These are phyloP conservation scores for Paramecium bursaria DNA, from an alignment of 73 alveolate genomes.

Conservation along the genomic window DNA sequence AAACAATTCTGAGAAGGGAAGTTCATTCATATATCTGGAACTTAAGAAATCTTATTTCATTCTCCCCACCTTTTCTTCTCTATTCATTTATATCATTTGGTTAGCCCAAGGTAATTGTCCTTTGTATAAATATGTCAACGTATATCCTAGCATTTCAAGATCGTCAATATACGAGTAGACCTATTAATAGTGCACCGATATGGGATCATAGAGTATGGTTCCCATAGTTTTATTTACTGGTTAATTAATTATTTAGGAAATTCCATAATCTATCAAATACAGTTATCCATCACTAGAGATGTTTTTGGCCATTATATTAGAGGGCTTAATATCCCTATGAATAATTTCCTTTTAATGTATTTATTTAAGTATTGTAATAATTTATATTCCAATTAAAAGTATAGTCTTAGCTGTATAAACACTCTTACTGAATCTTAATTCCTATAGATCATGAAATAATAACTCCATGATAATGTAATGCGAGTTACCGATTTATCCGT, in stretches of 20 bases:
- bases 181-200: neutral
- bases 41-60: neutral
- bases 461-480: slow-evolving; percentile 12
- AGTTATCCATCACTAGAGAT: slow-evolving; percentile 5
- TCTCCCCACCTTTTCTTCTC: neutral
- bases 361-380: neutral
- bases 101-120: slow-evolving; percentile 43
- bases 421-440: neutral
- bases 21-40: neutral
- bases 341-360: slow-evolving; percentile 9
- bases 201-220: slow-evolving; percentile 8
- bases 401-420: neutral
- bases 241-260: neutral
- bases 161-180: slow-evolving; percentile 8
- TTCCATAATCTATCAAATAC: slow-evolving; percentile 43
- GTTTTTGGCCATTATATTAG: slow-evolving; percentile 15
- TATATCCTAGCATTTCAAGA: slow-evolving; percentile 47
- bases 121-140: neutral
- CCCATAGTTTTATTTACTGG: neutral
- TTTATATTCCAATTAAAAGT: neutral
- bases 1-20: slow-evolving; percentile 41
- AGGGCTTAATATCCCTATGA: slow-evolving; percentile 38
- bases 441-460: slow-evolving; percentile 8
- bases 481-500: neutral
- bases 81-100: neutral